Base-by-base conservation (phyloP, 2,329 filamentous ascomycete species). In the Pyrenochaeta sp. region DNA sequence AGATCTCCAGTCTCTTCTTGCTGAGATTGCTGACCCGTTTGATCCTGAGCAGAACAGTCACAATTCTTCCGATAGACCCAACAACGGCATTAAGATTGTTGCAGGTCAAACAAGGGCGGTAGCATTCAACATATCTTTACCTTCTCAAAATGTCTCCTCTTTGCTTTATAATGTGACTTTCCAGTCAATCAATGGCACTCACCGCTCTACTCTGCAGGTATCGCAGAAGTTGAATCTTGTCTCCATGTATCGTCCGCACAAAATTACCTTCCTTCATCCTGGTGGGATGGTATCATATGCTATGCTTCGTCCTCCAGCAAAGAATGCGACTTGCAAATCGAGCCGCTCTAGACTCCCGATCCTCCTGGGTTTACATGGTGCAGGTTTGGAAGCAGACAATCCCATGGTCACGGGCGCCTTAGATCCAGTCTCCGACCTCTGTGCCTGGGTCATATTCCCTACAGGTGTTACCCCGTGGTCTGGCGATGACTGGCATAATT, bases 401-500 rank as follows among this genome's bases (percentile, higher is more conserved):
- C 62, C 73, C 10, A 58, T 73, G 49, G 75, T 78, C 1, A 69
- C 75, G 28, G 72, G 76, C 39, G 72, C 75, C 44, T 63, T 84
- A 22, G 75, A 82, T 58, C 65, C 69, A 14, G 67, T 80, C 1
- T 72, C 77, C 15, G 75, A 81, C 45, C 63, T 83, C 15, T 80
- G 77, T 48, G 75, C 79, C 3, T 85, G 80, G 79, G 68, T 78
- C 1, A 37, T 84, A 11, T 77, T 81, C 52, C 81, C 82, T 7
- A 80, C 77, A 3, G 82, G 81, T 15, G 79, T 79, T 11, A 84
- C 80, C 13, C 65, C 78, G 5, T 84, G 82, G 82, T 81, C 78
- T 53, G 77, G 78, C 17, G 81, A 85, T 61, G 82, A 84, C 55
- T 84, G 82, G 82, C 82, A 84, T 58, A 75, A 70, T 4, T 84